A percentile compares a stretch with the other conserved stretches of the same genome.
phyloP scores from a whole-genome alignment of 768 basidiomycete species.

The Agrocybe praecox region DNA sequence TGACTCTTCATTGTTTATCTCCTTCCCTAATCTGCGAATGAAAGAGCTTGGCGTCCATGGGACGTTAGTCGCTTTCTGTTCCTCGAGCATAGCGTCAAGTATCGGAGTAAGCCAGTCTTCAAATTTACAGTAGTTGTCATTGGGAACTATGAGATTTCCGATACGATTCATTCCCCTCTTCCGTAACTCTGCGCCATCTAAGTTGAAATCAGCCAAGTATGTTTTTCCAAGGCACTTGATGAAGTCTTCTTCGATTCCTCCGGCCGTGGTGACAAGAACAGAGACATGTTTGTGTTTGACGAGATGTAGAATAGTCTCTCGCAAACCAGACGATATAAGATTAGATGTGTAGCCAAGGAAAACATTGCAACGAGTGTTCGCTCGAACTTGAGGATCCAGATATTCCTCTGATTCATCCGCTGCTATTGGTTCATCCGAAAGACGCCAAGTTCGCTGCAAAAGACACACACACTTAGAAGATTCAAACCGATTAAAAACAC shows the following conservation, averaged over 20 bases:
- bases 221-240: constrained; percentile 99
- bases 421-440: constrained; percentile 79
- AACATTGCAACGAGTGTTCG: constrained; percentile 77
- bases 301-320: constrained; percentile 90
- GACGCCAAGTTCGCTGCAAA: constrained; percentile 89
- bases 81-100: constrained; percentile 85
- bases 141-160: constrained; percentile 94
- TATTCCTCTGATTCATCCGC: constrained; percentile 75
- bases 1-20: constrained; percentile 95
- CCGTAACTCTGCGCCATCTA: constrained; percentile 88
- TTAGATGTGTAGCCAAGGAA: constrained; percentile 99
- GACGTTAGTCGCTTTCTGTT: constrained; percentile 70
- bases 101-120: constrained; percentile 99
- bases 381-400: constrained; percentile 58
- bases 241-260: constrained; percentile 98
- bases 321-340: constrained; percentile 94
- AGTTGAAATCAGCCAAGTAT: constrained; percentile 90
- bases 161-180: constrained; percentile 95
- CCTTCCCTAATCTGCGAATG: constrained; percentile 91
- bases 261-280: constrained; percentile 94
- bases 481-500: not conserved
- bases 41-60: constrained; percentile 96
- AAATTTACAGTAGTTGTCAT: constrained; percentile 99
- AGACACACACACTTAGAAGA: not conserved
- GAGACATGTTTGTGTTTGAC: constrained; percentile 92